Evolutionary conservation across 1,284 basidiomycete genomes (phyloP).

Genomic region (Rhodotorula sp.): DNA sequence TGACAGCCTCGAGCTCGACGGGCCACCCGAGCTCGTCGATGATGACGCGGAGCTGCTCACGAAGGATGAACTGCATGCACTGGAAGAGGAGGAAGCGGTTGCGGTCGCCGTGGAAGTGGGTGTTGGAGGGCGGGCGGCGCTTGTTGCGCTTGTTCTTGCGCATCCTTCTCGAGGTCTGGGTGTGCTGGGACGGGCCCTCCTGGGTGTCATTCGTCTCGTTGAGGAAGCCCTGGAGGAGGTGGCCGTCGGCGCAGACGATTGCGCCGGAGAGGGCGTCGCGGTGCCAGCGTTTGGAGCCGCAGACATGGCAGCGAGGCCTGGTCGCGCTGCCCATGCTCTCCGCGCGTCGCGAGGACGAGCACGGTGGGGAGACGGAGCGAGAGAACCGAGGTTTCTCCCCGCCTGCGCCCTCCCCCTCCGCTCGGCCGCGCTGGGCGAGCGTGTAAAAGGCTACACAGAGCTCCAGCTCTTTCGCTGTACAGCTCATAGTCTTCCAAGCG

Average conservation of each 20-base stretch:
- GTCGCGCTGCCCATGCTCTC: conserved; percentile 1
- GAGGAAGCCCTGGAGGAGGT: conserved; percentile 42
- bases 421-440: neutral
- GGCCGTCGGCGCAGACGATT: conserved; percentile 46
- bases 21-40: conserved; percentile 40
- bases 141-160: conserved; percentile 25
- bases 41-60: conserved; percentile 31
- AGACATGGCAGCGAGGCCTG: conserved; percentile 41
- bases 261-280: conserved; percentile 41
- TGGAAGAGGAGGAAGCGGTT: conserved; percentile 32
- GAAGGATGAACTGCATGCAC: conserved; percentile 35
- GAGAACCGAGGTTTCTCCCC: neutral
- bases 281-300: conserved; percentile 41
- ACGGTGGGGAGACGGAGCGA: neutral
- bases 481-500: too few species aligned
- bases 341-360: too few species aligned
- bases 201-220: conserved; percentile 38
- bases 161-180: conserved; percentile 23
- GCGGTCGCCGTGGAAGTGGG: conserved; percentile 37
- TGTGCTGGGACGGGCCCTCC: conserved; percentile 25
- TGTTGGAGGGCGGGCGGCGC: conserved; percentile 13
- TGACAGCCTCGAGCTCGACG: conserved; percentile 30
- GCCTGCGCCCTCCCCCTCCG: neutral
- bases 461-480: neutral
- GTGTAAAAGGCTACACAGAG: neutral